Conservation (phyloP, 164 flowering plant species). For the Chimonanthus salicifolius region DNA sequence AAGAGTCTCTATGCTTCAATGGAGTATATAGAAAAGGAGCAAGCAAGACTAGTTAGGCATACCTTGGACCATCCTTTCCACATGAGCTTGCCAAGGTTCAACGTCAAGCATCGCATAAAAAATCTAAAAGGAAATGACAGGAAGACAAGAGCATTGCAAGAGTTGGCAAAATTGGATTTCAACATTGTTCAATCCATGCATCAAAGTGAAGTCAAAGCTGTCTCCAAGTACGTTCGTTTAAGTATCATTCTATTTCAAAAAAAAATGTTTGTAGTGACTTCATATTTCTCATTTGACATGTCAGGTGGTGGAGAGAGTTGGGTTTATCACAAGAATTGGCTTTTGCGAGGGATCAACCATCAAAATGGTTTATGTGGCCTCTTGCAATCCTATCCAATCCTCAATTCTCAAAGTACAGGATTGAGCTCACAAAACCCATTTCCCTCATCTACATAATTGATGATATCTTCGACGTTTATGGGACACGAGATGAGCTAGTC, state of each 20-base stretch:
- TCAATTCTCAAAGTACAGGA: slow-evolving; percentile 29
- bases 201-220: slow-evolving; percentile 30
- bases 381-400: slow-evolving; percentile 34
- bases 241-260: slow-evolving; percentile 2
- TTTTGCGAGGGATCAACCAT: no score
- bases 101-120: slow-evolving; percentile 12
- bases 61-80: slow-evolving; percentile 35
- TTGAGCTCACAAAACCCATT: slow-evolving; percentile 43
- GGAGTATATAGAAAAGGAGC: slow-evolving; percentile 1
- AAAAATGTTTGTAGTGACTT: no score
- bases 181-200: slow-evolving; percentile 26
- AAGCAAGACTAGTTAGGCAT: slow-evolving; percentile 15
- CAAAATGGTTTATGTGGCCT: slow-evolving; percentile 51
- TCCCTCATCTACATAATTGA: slow-evolving; percentile 50
- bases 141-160: slow-evolving; percentile 15
- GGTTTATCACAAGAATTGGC: no score
- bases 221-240: slow-evolving; percentile 32
- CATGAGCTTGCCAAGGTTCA: slow-evolving; percentile 36
- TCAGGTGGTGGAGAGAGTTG: no score
- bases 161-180: slow-evolving; percentile 37
- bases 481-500: slow-evolving; percentile 41
- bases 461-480: slow-evolving; percentile 58
- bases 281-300: no score
- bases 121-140: background rate
- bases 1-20: slow-evolving; percentile 17